Evolutionary conservation across 192 early-diverging fungal species (phyloP).

Genomic region (Backusella luteola): DNA sequence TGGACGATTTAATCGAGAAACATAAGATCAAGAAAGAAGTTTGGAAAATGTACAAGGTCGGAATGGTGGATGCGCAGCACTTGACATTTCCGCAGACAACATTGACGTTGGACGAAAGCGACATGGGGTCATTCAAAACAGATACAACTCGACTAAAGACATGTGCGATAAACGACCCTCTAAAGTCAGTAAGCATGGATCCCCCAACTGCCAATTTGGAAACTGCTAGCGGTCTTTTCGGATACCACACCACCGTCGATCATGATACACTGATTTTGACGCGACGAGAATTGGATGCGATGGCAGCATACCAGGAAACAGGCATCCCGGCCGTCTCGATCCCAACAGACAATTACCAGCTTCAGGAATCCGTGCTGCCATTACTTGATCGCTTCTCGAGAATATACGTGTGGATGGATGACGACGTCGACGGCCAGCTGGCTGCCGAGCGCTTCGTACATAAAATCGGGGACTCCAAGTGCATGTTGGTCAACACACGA

Average conservation of each 20-base stretch:
- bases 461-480: slow-evolving; percentile 64
- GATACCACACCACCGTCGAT: slow-evolving; percentile 52
- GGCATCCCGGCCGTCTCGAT: slow-evolving; percentile 59
- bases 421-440: slow-evolving; percentile 61
- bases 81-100: slow-evolving; percentile 43
- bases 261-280: slow-evolving; percentile 53
- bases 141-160: slow-evolving; percentile 53
- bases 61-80: slow-evolving; percentile 23
- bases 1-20: slow-evolving; percentile 33
- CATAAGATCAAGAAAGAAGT: slow-evolving; percentile 21
- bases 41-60: slow-evolving; percentile 40
- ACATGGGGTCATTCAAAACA: slow-evolving; percentile 11
- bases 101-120: slow-evolving; percentile 7
- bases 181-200: slow-evolving; percentile 41
- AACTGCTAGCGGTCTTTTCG: slow-evolving; percentile 52
- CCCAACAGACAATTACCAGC: slow-evolving; percentile 52
- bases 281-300: slow-evolving; percentile 61
- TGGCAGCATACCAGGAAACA: slow-evolving; percentile 66
- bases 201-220: slow-evolving; percentile 37
- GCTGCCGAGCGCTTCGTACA: slow-evolving; percentile 57
- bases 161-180: slow-evolving; percentile 36
- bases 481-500: slow-evolving; percentile 52
- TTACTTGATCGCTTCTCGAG: slow-evolving; percentile 62
- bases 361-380: slow-evolving; percentile 56
- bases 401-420: slow-evolving; percentile 69